These are phyloP conservation scores for Cyathus striatus DNA, from an alignment of 768 basidiomycete species.

Conservation along the genomic window DNA sequence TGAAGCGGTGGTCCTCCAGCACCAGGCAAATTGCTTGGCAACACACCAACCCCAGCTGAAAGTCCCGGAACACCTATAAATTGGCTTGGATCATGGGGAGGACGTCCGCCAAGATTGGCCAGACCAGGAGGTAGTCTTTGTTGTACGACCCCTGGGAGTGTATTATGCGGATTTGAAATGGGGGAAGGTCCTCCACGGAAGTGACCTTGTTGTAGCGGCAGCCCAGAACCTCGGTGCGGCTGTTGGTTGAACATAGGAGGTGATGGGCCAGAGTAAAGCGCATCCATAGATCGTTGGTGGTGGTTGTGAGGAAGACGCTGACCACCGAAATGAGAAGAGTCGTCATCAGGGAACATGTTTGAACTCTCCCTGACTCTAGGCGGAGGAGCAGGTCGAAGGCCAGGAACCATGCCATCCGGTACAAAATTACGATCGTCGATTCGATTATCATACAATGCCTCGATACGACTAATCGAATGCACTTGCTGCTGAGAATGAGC, in stretches of 20 bases:
- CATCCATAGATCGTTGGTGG: conserved; percentile 49
- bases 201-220: conserved; percentile 55
- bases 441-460: conserved; percentile 68
- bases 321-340: conserved; percentile 54
- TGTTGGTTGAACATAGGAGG: conserved; percentile 53
- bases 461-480: conserved; percentile 46
- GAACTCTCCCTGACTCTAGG: conserved; percentile 55
- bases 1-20: conserved; percentile 31
- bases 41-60: conserved; percentile 33
- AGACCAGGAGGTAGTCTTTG: conserved; percentile 76
- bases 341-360: conserved; percentile 58
- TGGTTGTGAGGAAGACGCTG: conserved; percentile 46
- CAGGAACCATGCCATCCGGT: conserved; percentile 84
- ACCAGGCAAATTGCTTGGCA: conserved; percentile 42
- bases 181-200: conserved; percentile 73
- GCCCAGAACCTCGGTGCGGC: conserved; percentile 43
- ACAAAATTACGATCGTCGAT: conserved; percentile 74
- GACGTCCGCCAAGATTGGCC: conserved; percentile 77
- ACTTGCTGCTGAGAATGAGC: conserved; percentile 40
- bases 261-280: conserved; percentile 47
- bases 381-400: conserved; percentile 62
- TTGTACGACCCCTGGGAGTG: conserved; percentile 36
- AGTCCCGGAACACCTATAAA: conserved; percentile 48
- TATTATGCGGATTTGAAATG: conserved; percentile 38
- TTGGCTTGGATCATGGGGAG: conserved; percentile 74